Evolutionary conservation across 495 filamentous ascomycete species (phyloP), one percentile per base, ranked within the genome.

Genomic region (Penicillium bovifimosum): DNA sequence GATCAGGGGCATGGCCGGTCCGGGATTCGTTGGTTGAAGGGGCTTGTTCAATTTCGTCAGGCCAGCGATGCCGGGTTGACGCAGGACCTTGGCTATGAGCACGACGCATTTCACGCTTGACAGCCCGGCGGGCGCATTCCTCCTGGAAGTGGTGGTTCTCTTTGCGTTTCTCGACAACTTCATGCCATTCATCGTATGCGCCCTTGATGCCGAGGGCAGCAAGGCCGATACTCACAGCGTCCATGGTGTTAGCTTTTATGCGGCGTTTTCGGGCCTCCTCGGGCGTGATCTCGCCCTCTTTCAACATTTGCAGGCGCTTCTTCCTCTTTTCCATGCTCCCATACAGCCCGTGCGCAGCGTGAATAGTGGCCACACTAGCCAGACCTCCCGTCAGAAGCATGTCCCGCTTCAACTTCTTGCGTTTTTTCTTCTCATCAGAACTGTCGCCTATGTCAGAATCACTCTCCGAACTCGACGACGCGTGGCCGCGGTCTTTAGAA

Each of bases 141-240:
- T 76, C 61, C 50, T 79, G 70, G 32, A 86, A 77, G 41, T 82
- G 68, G 9, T 71, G 59, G 27, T 70, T 67, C 52, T 80, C 76
- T 53, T 79, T 74, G 31, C 80, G 73, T 61, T 84, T 75, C 67
- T 85, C 77, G 33, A 80, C 76, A 55, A 80, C 81, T 54, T 85
- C 78, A 64, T 84, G 79, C 84, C 84, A 87, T 65, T 91, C 88
- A 3, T 78, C 78, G 56, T 90, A 76, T 36, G 88, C 90, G 31
- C 86, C 84, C 69, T 90, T 91, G 76, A 95, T 86, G 63, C 91
- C 88, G 29, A 95, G 74, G 3, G 87, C 88, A 10, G 90, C 90
- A 43, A 96, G 86, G 56, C 90, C 89, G 1, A 95, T 74, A 32
- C 85, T 85, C 2, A 88, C 85, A 9, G 83, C 82, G 65, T 95